Evolutionary conservation across 2,329 filamentous ascomycete genomes (phyloP).

Genomic region (Cadophora malorum): DNA sequence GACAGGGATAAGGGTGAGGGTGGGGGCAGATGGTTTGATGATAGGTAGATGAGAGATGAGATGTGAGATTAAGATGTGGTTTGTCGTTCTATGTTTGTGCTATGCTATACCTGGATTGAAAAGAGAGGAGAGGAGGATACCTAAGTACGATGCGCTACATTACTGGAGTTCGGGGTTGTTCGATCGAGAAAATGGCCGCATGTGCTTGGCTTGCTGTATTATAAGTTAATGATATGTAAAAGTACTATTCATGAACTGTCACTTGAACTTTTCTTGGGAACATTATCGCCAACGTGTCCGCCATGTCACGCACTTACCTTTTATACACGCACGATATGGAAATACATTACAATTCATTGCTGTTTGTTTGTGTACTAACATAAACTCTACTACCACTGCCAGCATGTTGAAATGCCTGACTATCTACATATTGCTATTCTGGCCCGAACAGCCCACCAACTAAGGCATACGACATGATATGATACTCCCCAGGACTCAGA

Average conservation of each 20-base stretch:
- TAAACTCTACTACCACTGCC: too few relatives aligned
- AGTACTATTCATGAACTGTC: background rate
- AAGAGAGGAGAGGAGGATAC: conserved; percentile 2
- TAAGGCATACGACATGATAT: too few relatives aligned
- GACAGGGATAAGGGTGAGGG: conserved; percentile 35
- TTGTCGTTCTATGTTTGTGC: conserved; percentile 23
- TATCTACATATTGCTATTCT: background rate
- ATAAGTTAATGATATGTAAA: conserved; percentile 15
- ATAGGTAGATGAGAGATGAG: conserved; percentile 22
- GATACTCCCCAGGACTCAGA: background rate
- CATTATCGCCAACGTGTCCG: too few relatives aligned
- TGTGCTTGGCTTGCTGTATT: conserved; percentile 1
- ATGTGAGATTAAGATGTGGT: background rate
- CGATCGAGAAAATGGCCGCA: background rate
- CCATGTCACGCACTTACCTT: too few relatives aligned
- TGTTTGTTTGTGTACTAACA: background rate
- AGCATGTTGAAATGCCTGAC: background rate
- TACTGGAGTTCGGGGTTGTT: conserved; percentile 1
- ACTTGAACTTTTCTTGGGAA: too few relatives aligned
- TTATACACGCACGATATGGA: background rate
- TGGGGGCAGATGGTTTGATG: conserved; percentile 45
- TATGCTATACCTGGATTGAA: background rate
- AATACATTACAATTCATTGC: background rate
- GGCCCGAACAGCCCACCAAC: background rate
- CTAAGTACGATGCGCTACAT: background rate